Percentiles rank a stretch among this genome's conserved stretches.
phyloP scores from a whole-genome alignment of 2,329 filamentous ascomycete genomes.

The Hypoxylon sp. region DNA sequence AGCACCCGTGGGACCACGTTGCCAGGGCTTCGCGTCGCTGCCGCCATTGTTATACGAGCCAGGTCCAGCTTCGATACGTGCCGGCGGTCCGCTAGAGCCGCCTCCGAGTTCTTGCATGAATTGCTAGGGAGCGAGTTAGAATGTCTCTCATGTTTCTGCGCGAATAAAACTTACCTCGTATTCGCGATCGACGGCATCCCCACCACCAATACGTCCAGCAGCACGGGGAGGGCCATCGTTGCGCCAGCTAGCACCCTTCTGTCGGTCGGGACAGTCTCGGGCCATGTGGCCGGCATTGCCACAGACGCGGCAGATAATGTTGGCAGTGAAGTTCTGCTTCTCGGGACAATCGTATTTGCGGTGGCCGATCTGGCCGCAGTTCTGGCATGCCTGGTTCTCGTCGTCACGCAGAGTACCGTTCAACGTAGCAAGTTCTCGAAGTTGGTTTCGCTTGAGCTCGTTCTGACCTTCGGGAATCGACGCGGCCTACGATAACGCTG shows the following conservation, averaged over 20 bases:
- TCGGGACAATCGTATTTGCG: slow-evolving; percentile 99
- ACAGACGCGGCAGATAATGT: slow-evolving; percentile 98
- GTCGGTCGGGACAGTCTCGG: slow-evolving; percentile 93
- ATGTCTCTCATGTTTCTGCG: background rate
- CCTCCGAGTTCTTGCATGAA: slow-evolving; percentile 97
- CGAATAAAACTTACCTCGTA: slow-evolving; percentile 76
- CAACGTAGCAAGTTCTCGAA: slow-evolving; percentile 94
- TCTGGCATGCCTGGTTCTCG: slow-evolving; percentile 99
- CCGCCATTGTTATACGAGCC: slow-evolving; percentile 64
- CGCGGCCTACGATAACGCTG: slow-evolving; percentile 71
- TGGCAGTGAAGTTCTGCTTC: slow-evolving; percentile 97
- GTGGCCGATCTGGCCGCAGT: slow-evolving; percentile 98
- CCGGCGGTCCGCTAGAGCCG: slow-evolving; percentile 70
- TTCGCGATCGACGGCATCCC: slow-evolving; percentile 89
- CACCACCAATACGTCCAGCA: slow-evolving; percentile 74
- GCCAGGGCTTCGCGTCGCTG: slow-evolving; percentile 81
- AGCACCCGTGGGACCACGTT: slow-evolving; percentile 82
- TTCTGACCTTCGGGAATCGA: slow-evolving; percentile 99
- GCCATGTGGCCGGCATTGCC: slow-evolving; percentile 99
- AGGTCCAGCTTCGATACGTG: slow-evolving; percentile 87
- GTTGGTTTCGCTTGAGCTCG: slow-evolving; percentile 97
- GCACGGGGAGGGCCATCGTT: slow-evolving; percentile 69
- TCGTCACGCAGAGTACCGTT: slow-evolving; percentile 99
- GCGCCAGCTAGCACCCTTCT: slow-evolving; percentile 90
- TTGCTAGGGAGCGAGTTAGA: slow-evolving; percentile 67